Evolutionary conservation across 2,329 filamentous ascomycete genomes (phyloP).

Genomic region (Magnaporthales sp.): DNA sequence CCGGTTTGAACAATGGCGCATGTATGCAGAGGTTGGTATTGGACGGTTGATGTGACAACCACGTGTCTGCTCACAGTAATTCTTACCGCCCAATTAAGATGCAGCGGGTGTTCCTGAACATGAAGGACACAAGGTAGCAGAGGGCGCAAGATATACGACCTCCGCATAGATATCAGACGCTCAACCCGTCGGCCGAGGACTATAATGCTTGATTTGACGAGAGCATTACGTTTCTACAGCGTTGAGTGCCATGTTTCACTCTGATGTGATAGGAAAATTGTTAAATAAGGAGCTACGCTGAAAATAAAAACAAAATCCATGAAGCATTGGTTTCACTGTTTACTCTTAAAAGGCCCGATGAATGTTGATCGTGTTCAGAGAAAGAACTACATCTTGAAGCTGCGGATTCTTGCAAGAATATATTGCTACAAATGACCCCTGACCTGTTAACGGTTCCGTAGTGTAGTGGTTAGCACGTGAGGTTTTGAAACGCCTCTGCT

Average conservation of each 20-base stretch:
- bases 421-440: neutral
- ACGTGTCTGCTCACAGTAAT: neutral
- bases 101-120: neutral
- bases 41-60: neutral
- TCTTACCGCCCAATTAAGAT: neutral
- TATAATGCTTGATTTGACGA: neutral
- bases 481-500: constrained; percentile 3
- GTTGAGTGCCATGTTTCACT: too few relatives aligned
- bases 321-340: too few relatives aligned
- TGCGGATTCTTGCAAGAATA: neutral
- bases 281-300: too few relatives aligned
- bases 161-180: neutral
- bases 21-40: neutral
- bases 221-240: neutral
- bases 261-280: too few relatives aligned
- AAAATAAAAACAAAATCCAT: too few relatives aligned
- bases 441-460: neutral
- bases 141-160: neutral
- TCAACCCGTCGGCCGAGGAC: neutral
- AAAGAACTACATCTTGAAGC: neutral
- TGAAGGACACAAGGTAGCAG: neutral
- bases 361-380: too few relatives aligned
- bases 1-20: neutral
- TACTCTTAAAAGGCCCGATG: too few relatives aligned
- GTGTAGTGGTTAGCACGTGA: constrained; percentile 5